A percentile compares a stretch with the other conserved stretches of the same genome.
Conservation (phyloP, 371 early-diverging fungal genomes). For the Saksenaea oblongispora region DNA sequence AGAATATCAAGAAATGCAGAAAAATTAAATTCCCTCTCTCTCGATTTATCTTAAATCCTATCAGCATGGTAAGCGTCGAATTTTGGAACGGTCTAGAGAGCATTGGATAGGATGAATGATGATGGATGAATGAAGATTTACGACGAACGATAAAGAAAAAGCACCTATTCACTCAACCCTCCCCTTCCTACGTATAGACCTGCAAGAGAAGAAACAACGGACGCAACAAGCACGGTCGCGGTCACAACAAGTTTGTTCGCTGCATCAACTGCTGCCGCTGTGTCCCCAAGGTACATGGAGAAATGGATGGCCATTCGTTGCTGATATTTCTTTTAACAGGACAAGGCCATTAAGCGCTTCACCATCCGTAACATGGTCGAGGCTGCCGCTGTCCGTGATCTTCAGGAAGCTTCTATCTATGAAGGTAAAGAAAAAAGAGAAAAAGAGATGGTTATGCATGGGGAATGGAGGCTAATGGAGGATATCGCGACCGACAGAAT, state of each 20-base stretch:
- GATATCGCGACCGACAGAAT: constrained; percentile 47
- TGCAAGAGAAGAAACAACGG: constrained; percentile 51
- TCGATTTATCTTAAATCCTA: not conserved
- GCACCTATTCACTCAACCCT: not conserved
- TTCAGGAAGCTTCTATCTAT: constrained; percentile 94
- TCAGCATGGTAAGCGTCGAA: not conserved
- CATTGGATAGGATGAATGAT: not conserved
- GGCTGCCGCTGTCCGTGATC: constrained; percentile 94
- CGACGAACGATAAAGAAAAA: not conserved
- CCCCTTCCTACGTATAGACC: not conserved
- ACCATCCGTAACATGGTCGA: constrained; percentile 97
- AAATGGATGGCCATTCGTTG: not conserved
- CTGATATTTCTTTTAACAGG: constrained; percentile 38
- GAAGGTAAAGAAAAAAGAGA: constrained; percentile 44
- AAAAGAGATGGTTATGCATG: not conserved
- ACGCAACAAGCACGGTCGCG: constrained; percentile 97
- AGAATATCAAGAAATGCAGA: not conserved
- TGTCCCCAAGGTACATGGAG: constrained; percentile 78
- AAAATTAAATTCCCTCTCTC: not conserved
- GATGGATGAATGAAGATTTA: not conserved
- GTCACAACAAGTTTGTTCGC: constrained; percentile 93
- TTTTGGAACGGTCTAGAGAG: not conserved
- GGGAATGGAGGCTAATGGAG: not conserved
- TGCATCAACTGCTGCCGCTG: constrained; percentile 98
- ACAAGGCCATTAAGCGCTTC: constrained; percentile 99